Evolutionary conservation across 345 rosid genomes (phyloP).

Genomic region (Corchorus capsularis): DNA sequence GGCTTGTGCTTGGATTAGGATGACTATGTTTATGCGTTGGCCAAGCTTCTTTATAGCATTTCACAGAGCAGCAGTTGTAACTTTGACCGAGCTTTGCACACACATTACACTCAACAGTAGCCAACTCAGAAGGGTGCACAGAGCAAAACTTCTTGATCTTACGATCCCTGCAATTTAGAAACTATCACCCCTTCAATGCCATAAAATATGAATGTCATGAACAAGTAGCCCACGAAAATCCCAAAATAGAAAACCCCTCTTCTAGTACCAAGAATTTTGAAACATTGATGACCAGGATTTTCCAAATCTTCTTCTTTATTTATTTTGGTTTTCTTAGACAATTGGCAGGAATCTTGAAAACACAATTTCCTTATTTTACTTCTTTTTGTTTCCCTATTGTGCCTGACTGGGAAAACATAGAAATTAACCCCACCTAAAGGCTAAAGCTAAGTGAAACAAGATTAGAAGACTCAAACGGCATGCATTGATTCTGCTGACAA

Average conservation of each 20-base stretch:
- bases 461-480: neutral
- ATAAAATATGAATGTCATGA: neutral
- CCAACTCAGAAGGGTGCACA: constrained; percentile 10
- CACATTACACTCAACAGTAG: constrained; percentile 3
- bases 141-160: neutral
- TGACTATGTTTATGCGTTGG: neutral
- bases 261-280: neutral
- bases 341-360: neutral
- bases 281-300: neutral
- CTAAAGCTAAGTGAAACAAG: neutral
- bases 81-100: neutral
- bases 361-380: neutral
- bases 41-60: constrained; percentile 9
- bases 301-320: neutral
- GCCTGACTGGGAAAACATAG: neutral
- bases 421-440: neutral
- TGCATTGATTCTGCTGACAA: neutral
- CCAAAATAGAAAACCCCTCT: neutral
- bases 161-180: neutral
- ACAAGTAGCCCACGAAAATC: neutral
- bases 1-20: neutral
- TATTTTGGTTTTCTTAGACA: neutral
- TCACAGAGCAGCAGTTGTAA: constrained; percentile 1
- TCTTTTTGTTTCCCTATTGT: too few relatives aligned
- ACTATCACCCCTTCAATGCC: neutral